A percentile compares a stretch with the other conserved stretches of the same genome.
Evolutionary conservation across 805 yeast species (phyloP).

Genomic region (Starmerella geochares): DNA sequence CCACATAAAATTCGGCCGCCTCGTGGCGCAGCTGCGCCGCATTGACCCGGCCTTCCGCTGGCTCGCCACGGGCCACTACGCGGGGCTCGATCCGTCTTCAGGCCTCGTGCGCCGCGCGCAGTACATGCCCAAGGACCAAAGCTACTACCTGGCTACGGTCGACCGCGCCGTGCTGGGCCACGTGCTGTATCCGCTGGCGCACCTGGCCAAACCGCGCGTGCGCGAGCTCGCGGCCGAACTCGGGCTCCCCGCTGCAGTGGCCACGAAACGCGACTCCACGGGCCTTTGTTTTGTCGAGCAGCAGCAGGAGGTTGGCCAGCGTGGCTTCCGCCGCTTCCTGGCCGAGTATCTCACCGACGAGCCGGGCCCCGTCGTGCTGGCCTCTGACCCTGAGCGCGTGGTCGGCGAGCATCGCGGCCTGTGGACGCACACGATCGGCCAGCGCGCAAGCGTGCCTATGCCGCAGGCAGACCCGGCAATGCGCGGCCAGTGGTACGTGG

Average conservation of each 20-base stretch:
- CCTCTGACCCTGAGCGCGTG: slow-evolving; percentile 44
- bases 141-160: slow-evolving; percentile 75
- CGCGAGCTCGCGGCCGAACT: slow-evolving; percentile 52
- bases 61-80: slow-evolving; percentile 66
- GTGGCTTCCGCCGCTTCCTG: slow-evolving; percentile 54
- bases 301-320: slow-evolving; percentile 34
- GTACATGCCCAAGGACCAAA: slow-evolving; percentile 68
- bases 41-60: slow-evolving; percentile 40
- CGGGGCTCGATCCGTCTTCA: slow-evolving; percentile 27
- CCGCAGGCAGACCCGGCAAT: slow-evolving; percentile 77
- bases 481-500: slow-evolving; percentile 78
- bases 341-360: slow-evolving; percentile 59
- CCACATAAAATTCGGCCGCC: slow-evolving; percentile 74
- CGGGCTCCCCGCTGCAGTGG: slow-evolving; percentile 42
- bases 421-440: slow-evolving; percentile 96
- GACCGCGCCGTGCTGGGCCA: slow-evolving; percentile 37
- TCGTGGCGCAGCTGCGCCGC: slow-evolving; percentile 37
- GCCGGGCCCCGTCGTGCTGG: slow-evolving; percentile 74
- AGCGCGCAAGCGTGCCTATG: slow-evolving; percentile 65
- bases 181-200: slow-evolving; percentile 72
- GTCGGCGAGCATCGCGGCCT: slow-evolving; percentile 81
- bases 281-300: slow-evolving; percentile 86
- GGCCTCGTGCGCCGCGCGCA: slow-evolving; percentile 37
- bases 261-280: slow-evolving; percentile 82
- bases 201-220: slow-evolving; percentile 61